These are phyloP conservation scores for Ettlia oleoabundans DNA, from an alignment of 139 green algal species.

Conservation along the genomic window DNA sequence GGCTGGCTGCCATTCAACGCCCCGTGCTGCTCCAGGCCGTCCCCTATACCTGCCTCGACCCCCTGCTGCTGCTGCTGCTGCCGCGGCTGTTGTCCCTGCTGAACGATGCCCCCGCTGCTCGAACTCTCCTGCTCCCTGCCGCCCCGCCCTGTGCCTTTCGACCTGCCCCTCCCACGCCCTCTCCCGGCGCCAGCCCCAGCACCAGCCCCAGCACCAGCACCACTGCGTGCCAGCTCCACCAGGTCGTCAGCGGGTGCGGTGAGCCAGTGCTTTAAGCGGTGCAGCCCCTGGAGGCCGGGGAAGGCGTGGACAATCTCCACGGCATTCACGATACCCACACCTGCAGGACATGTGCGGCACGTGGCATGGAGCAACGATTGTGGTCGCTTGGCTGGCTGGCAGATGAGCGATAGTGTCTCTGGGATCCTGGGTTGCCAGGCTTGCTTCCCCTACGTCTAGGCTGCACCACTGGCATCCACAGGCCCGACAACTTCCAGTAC, in stretches of 20 bases:
- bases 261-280: conserved; percentile 71
- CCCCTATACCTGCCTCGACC: background rate
- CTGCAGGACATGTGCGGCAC: conserved; percentile 34
- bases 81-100: background rate
- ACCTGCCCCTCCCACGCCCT: too few relatives aligned
- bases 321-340: conserved; percentile 96
- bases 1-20: background rate
- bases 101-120: too few relatives aligned
- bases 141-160: too few relatives aligned
- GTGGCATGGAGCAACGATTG: too few relatives aligned
- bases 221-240: conserved; percentile 18
- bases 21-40: background rate
- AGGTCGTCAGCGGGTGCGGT: conserved; percentile 53
- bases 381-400: too few relatives aligned
- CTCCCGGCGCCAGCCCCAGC: too few relatives aligned
- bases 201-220: too few relatives aligned
- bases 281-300: conserved; percentile 56
- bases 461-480: too few relatives aligned
- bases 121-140: too few relatives aligned
- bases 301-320: conserved; percentile 92
- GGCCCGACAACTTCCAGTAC: background rate
- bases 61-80: conserved; percentile 21
- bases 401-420: too few relatives aligned
- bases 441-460: too few relatives aligned
- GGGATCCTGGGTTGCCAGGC: too few relatives aligned